Percentiles rank a stretch among this genome's conserved stretches.
Conservation (phyloP, 1,284 basidiomycete genomes). For the Peniophora sp. region DNA sequence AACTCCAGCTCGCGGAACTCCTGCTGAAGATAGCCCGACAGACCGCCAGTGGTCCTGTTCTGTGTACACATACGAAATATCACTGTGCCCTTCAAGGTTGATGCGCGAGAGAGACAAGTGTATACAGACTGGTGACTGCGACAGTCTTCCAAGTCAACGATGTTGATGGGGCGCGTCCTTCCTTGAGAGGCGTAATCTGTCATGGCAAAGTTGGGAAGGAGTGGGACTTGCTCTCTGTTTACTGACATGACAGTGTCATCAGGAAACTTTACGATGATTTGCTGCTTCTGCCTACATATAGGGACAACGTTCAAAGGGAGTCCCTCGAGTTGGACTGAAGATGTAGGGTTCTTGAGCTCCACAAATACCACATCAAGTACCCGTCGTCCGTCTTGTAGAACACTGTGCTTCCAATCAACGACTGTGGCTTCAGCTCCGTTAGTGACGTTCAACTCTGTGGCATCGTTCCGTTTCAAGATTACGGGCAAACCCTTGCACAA, state of each 20-base stretch:
- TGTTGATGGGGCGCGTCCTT: conserved; percentile 23
- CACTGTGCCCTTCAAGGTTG: conserved; percentile 20
- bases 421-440: conserved; percentile 32
- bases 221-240: conserved; percentile 21
- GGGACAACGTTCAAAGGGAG: conserved; percentile 32
- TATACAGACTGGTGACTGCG: conserved; percentile 24
- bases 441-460: conserved; percentile 29
- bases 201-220: conserved; percentile 33
- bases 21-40: conserved; percentile 13
- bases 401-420: conserved; percentile 19
- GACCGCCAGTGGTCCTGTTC: conserved; percentile 2
- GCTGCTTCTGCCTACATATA: conserved; percentile 9
- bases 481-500: conserved; percentile 33
- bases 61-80: conserved; percentile 23
- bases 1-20: conserved; percentile 25
- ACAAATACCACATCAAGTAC: conserved; percentile 29
- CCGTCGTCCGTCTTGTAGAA: conserved; percentile 8
- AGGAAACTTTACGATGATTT: conserved; percentile 15
- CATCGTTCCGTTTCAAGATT: conserved; percentile 27
- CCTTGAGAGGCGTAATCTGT: conserved; percentile 35
- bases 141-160: conserved; percentile 23
- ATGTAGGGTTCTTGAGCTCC: conserved; percentile 21
- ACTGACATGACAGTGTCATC: conserved; percentile 19
- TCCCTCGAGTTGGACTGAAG: conserved; percentile 19
- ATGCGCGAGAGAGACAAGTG: conserved; percentile 26